These are phyloP conservation scores for Fusarium bulbicola DNA, from an alignment of 2,329 filamentous ascomycete genomes.

Conservation along the genomic window DNA sequence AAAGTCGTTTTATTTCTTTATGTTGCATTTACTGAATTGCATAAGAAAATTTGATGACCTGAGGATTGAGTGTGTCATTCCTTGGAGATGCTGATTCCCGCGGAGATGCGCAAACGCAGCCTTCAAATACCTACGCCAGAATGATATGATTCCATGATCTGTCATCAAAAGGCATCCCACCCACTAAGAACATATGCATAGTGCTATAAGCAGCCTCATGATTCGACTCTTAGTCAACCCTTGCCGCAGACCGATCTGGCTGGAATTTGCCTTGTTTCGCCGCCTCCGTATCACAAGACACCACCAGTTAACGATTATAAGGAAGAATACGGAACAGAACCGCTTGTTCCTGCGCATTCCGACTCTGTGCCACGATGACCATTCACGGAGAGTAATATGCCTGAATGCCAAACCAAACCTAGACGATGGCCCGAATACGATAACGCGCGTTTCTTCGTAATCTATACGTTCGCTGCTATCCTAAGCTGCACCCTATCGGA, in stretches of 20 bases:
- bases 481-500: too few species aligned
- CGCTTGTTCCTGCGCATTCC: neutral
- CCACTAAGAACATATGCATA: neutral
- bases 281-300: too few species aligned
- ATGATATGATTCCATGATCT: conserved; percentile 22
- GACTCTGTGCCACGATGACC: neutral
- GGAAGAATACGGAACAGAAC: neutral
- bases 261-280: neutral
- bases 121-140: neutral
- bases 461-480: too few species aligned
- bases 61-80: neutral
- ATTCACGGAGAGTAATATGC: neutral
- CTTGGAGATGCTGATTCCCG: conserved; percentile 15
- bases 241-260: neutral
- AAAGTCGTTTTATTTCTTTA: neutral
- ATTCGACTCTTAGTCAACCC: conserved; percentile 1
- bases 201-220: neutral
- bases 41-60: neutral
- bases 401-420: neutral
- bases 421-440: neutral
- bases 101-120: conserved; percentile 13
- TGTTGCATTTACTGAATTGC: too few species aligned
- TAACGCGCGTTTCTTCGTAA: neutral
- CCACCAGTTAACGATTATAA: neutral
- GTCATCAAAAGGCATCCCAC: conserved; percentile 10